Base-by-base conservation (phyloP, 441 rosid species). In the Aleurites moluccanus region DNA sequence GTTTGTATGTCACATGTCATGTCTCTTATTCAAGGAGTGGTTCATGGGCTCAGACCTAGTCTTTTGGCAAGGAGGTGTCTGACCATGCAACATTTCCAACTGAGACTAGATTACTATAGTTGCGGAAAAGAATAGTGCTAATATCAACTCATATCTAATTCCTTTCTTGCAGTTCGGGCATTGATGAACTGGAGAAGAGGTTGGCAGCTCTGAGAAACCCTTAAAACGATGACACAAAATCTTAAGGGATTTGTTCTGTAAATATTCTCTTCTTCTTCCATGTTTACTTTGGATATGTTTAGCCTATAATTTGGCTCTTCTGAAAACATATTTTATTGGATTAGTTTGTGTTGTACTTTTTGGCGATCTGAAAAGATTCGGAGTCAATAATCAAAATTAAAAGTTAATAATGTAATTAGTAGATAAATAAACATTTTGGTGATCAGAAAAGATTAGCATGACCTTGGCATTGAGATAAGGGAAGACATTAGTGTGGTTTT, bases 191-290 rank as follows among this genome's bases (percentile, higher is more conserved):
- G 20, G 98, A 95, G 90, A 86, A 95, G 86, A 90, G 94, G 27
- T 83, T 91, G 94, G 97, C 91, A 3, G 90, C 98, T 56, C 91
- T 95, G 71, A 89, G 97, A 80, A 89, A 87, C 77, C 84, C 93
- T 57, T 90, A 30, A 86, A 72, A 75, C 3, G 64, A 68, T 60
- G 65, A 67, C 70, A 6, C 45, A 35, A 75, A 47, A 16, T 23
- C 64, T 38, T 63, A 62, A 40, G 60, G 65, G 9, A 62, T 77
- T 74, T 64, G 56, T 45, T 1, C 47, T 77, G 86, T 78, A 67
- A 23, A 77, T 80, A 77, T 62, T 72, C 23, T 33, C 47, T n/a
- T 52, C 11, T 27, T 23, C 44, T 6, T 20, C 55, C 15, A 53
- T 28, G 44, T 30, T 64, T 60, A n/a, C 6, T 53, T 20, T 15